phyloP scores from a whole-genome alignment of 2,329 filamentous ascomycete genomes.

The Arthrinium puccinioides region DNA sequence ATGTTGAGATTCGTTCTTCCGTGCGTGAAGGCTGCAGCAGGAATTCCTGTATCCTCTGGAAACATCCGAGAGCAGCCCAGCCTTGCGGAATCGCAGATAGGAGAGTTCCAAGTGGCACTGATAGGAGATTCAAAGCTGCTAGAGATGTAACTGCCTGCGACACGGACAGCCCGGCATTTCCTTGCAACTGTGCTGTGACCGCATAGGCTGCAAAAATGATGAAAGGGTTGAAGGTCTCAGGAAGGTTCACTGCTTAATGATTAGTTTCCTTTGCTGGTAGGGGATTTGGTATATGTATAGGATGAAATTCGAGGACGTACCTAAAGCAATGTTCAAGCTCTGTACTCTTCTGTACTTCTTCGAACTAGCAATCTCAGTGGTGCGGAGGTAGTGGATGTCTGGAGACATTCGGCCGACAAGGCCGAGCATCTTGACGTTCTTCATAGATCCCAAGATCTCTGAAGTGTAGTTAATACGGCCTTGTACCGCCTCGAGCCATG shows the following conservation, averaged over 20 bases:
- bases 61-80: slow-evolving; percentile 18
- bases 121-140: slow-evolving; percentile 17
- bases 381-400: slow-evolving; percentile 9
- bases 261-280: too few relatives aligned
- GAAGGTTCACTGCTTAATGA: slow-evolving; percentile 4
- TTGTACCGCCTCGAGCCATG: slow-evolving; percentile 9
- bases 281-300: too few relatives aligned
- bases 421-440: slow-evolving; percentile 13
- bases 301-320: not conserved
- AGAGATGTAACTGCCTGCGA: slow-evolving; percentile 17
- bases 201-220: slow-evolving; percentile 20
- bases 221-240: slow-evolving; percentile 11
- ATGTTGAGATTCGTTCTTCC: not conserved
- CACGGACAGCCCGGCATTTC: slow-evolving; percentile 8
- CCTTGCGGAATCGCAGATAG: slow-evolving; percentile 16
- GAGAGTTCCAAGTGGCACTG: slow-evolving; percentile 14
- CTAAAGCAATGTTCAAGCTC: slow-evolving; percentile 8
- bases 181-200: slow-evolving; percentile 11
- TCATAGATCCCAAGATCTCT: slow-evolving; percentile 10
- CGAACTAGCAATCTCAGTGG: slow-evolving; percentile 9
- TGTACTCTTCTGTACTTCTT: slow-evolving; percentile 9
- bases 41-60: slow-evolving; percentile 16
- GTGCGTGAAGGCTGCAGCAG: slow-evolving; percentile 1
- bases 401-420: slow-evolving; percentile 6
- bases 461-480: slow-evolving; percentile 8